Evolutionary conservation across 78 protist species (phyloP), one percentile per base, ranked within the genome.

Genomic region (Cavenderia fasciculata): DNA sequence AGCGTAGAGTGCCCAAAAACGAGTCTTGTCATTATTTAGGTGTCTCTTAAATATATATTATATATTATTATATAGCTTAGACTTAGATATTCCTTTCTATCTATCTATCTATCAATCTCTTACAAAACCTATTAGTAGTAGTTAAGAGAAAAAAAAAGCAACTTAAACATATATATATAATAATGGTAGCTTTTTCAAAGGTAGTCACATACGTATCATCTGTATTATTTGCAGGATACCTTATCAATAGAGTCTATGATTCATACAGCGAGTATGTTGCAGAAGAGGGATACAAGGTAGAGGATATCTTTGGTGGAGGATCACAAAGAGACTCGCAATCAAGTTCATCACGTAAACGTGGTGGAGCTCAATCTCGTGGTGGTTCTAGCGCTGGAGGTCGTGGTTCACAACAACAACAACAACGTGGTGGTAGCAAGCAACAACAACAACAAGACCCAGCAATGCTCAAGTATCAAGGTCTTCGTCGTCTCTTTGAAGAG

Each of bases 161-260:
- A n/a, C n/a, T n/a, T n/a, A n/a, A n/a, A n/a, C n/a, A n/a, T n/a
- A n/a, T n/a, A n/a, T n/a, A 38, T 31, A 63, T 11, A 40, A 27
- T 38, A 40, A 63, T 63, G 72, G 72, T 63, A 11, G 33, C 72
- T 11, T 63, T 63, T n/a, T 63, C 72, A 63, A 63, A 63, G 72
- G n/a, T 63, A 16, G 38, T 63, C 51, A 63, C 44, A 40, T 33
- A 40, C 38, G 2, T 33, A 29, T 33, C 47, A 19, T 63, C 38
- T 33, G 72, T 63, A 34, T 4, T 40, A 5, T 43, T 43, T n/a
- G 18, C 72, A 16, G 2, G 33, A 2, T 16, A n/a, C 11, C 12
- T 40, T 2, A 38, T 47, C 12, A n/a, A n/a, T n/a, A n/a, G n/a
- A n/a, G 38, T 63, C 72, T 63, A 63, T 27, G 72, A 63, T 21